Percentiles rank a stretch among this genome's conserved stretches.
phyloP scores from a whole-genome alignment of 2,329 filamentous ascomycete species.

The Aureobasidium subglaciale region DNA sequence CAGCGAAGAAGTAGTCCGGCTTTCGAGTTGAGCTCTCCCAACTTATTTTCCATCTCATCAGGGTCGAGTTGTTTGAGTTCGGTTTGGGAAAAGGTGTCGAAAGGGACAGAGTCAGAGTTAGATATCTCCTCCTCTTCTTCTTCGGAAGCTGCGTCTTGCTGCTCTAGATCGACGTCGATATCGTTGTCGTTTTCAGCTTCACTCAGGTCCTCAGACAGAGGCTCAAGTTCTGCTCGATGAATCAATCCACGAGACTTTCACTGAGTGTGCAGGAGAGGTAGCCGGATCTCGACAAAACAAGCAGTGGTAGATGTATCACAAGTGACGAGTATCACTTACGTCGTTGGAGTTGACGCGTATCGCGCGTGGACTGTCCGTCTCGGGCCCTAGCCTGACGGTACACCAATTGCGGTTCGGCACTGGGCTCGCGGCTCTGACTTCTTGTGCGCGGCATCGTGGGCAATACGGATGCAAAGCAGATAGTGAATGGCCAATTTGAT shows the following conservation, averaged over 20 bases:
- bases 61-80: conserved; percentile 37
- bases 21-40: conserved; percentile 31
- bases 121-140: not conserved
- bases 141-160: not conserved
- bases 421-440: conserved; percentile 33
- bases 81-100: conserved; percentile 33
- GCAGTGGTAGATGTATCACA: no score
- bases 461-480: no score
- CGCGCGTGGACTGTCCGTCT: conserved; percentile 19
- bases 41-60: conserved; percentile 34
- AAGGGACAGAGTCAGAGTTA: not conserved
- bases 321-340: not conserved
- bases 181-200: not conserved
- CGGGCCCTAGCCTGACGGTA: conserved; percentile 21
- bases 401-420: conserved; percentile 14
- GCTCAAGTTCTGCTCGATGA: not conserved
- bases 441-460: conserved; percentile 23
- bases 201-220: not conserved
- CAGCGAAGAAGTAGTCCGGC: conserved; percentile 24
- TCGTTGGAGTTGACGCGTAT: conserved; percentile 4
- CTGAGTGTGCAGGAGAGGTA: no score
- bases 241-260: not conserved
- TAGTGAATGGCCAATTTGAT: not conserved
- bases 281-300: no score
- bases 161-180: not conserved